Base-by-base conservation (phyloP, 345 rosid species). In the Bruguiera sexangula region DNA sequence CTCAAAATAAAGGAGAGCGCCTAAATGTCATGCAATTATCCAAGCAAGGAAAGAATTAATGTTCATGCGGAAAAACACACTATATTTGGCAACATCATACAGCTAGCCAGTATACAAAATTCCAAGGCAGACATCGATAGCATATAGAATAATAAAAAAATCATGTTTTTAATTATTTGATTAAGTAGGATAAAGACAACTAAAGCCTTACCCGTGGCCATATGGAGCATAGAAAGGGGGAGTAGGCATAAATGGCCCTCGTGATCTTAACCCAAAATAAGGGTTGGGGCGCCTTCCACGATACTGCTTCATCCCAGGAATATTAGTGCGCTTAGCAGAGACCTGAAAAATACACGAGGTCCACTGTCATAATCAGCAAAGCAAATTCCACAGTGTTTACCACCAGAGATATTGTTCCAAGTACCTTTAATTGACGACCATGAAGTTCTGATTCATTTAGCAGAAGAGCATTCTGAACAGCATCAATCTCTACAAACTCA, bases 371-470 rank as follows among this genome's bases (percentile, higher is more conserved):
- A 24, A 68, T 70, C 57, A 66, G 37, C 56, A 46, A 22, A 10
- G 31, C 46, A 60, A 16, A 53, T 22, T 53, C 50, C 36, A 73
- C 29, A 57, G 27, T 24, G 57, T 53, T 55, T 37, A 66, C 43
- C 21, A 2, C 56, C 39, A 52, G 48, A 60, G 3, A 36, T 18
- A 15, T 19, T 72, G 61, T 20, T 55, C 62, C 60, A 62, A 65
- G 51, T 43, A 95, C 99, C 97, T 95, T 95, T 53, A 95, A 79
- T 74, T 87, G 98, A 50, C 98, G 98, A 61, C 98, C 99, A 75
- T 95, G 99, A 57, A 95, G 78, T 73, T 95, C 99, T n/a, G 99
- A 84, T 80, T 95, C 99, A 80, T 95, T 95, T 66, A 95, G 81
- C 69, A 90, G 73, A 21, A 95, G 82, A 64, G 99, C 92, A 84